Evolutionary conservation across 805 yeast species (phyloP), one percentile per base, ranked within the genome.

Genomic region (Limtongozyma cylindracea): DNA sequence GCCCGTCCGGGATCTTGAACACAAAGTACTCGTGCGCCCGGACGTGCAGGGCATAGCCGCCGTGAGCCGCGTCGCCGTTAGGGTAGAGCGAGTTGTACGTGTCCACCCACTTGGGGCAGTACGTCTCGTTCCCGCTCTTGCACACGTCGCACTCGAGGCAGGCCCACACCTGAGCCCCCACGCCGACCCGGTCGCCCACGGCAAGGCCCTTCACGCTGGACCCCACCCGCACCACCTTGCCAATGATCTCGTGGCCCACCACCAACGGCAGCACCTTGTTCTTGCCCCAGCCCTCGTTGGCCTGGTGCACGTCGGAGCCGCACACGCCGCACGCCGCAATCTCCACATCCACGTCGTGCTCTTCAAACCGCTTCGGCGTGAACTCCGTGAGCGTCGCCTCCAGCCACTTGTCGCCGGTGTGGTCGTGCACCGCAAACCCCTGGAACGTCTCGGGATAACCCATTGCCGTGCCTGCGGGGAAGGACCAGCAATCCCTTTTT

Each of bases 171-270:
- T 29, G 29, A n/a, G 34, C 34, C 8, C 36, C 36, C 9, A 32
- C 14, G n/a, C 36, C 36, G 16, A 32, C 36, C 16, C 34, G 24
- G 31, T 32, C 34, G 17, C 36, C 36, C 6, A 31, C 21, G 27
- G 31, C 31, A 27, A 32, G 15, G 10, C 20, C 13, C 16, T 20
- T 20, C 14, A 31, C 34, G 18, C 21, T 23, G 13, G 28, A 30
- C 7, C 34, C 34, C 5, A 31, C 31, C 4, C 30, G 31, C 12
- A 29, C 24, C 13, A 68, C 69, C 17, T 39, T 47, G 19, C 77
- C 77, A 20, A 68, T 45, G 29, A 69, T 54, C 38, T 69, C 77
- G 39, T 69, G 77, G 16, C 78, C 78, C n/a, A 62, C 70, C 18
- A 54, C 50, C 18, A 17, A 9, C 8, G 18, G 53, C 20, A 31